Conservation (phyloP, 805 yeast species). For the Scheffersomyces ergatensis region DNA sequence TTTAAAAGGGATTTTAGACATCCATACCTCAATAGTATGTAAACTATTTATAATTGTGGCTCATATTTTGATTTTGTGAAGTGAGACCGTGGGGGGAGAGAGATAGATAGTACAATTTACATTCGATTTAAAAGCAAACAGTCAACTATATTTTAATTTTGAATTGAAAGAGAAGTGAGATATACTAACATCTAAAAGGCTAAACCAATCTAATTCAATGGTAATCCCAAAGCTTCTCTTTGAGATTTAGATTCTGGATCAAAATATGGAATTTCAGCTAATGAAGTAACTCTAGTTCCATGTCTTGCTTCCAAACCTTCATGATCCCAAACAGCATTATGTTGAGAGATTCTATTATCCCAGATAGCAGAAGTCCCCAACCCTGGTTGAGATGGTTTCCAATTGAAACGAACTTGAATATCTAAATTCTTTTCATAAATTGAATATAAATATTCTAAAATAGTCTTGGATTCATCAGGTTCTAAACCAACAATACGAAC, state of each 20-base stretch:
- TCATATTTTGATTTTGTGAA: too few species aligned
- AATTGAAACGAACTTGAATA: slow-evolving; percentile 53
- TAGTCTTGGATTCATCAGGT: slow-evolving; percentile 47
- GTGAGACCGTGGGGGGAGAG: not conserved
- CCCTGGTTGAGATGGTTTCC: slow-evolving; percentile 38
- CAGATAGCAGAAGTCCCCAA: slow-evolving; percentile 54
- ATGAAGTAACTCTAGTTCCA: slow-evolving; percentile 48
- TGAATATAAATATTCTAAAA: slow-evolving; percentile 44
- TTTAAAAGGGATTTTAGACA: too few species aligned
- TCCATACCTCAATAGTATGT: too few species aligned
- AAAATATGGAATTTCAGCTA: slow-evolving; percentile 54
- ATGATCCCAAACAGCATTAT: slow-evolving; percentile 53
- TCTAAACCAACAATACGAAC: slow-evolving; percentile 51
- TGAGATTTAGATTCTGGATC: slow-evolving; percentile 51
- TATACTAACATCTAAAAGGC: too few species aligned
- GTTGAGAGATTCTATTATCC: slow-evolving; percentile 59
- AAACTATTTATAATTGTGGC: too few species aligned
- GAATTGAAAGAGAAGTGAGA: too few species aligned
- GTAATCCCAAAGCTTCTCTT: slow-evolving; percentile 48
- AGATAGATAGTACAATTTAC: not conserved
- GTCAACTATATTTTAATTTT: too few species aligned
- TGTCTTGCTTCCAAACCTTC: slow-evolving; percentile 46
- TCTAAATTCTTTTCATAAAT: slow-evolving; percentile 52
- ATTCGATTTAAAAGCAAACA: too few species aligned
- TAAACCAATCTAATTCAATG: slow-evolving; percentile 14